Evolutionary conservation across 495 filamentous ascomycete genomes (phyloP).

Genomic region (Mycothermus thermophilus): DNA sequence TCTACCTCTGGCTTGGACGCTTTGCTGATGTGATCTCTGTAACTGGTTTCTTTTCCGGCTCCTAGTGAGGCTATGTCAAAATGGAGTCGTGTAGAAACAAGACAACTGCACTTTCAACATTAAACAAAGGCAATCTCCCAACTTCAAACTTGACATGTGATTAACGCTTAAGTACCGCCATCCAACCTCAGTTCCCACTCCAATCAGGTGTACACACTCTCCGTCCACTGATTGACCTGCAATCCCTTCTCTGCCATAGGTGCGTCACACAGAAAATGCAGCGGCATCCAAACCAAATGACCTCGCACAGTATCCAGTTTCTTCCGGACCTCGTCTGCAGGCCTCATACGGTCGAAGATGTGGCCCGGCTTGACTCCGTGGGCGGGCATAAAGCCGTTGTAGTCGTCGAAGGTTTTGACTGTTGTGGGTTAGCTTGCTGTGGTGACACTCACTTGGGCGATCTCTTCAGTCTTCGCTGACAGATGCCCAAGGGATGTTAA

Average conservation of each 20-base stretch:
- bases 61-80: too few species aligned
- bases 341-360: slow-evolving; percentile 63
- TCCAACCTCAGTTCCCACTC: neutral
- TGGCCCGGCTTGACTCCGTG: slow-evolving; percentile 66
- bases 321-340: slow-evolving; percentile 50
- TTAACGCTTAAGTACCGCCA: too few species aligned
- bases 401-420: slow-evolving; percentile 81
- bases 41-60: too few species aligned
- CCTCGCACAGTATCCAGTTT: slow-evolving; percentile 72
- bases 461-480: too few species aligned
- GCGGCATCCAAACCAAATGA: slow-evolving; percentile 90
- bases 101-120: too few species aligned
- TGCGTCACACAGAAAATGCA: slow-evolving; percentile 72
- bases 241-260: slow-evolving; percentile 80
- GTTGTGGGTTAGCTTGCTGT: slow-evolving; percentile 1
- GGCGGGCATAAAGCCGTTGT: slow-evolving; percentile 60
- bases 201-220: slow-evolving; percentile 33
- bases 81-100: too few species aligned
- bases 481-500: too few species aligned
- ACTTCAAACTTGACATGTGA: too few species aligned
- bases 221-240: slow-evolving; percentile 36
- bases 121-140: too few species aligned
- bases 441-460: too few species aligned
- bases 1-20: too few species aligned
- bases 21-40: too few species aligned